Percentiles rank a stretch among this genome's conserved stretches.
These are phyloP conservation scores for Canavalia gladiata DNA, from an alignment of 306 rosid species.

Conservation along the genomic window DNA sequence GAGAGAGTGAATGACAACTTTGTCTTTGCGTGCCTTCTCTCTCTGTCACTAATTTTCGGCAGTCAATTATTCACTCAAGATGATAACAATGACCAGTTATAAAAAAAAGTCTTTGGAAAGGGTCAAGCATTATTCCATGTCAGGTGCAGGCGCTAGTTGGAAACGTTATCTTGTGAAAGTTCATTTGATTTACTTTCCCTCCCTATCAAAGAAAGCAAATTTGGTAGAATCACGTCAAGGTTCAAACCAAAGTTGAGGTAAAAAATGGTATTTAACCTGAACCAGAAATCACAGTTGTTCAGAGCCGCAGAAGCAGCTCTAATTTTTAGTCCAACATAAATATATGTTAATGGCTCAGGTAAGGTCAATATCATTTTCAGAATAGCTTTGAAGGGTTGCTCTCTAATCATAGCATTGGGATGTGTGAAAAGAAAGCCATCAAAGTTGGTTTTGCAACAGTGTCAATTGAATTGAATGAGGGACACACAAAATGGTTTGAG, in stretches of 20 bases:
- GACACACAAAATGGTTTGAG: conserved; percentile 22
- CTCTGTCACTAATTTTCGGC: conserved; percentile 43
- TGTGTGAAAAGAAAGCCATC: conserved; percentile 43
- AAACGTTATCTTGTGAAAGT: conserved; percentile 54
- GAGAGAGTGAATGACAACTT: conserved; percentile 49
- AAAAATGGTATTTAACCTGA: conserved; percentile 50
- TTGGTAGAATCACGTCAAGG: conserved; percentile 52
- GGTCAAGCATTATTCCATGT: conserved; percentile 56
- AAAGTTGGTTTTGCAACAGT: conserved; percentile 47
- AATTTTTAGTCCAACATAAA: conserved; percentile 65
- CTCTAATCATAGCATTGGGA: conserved; percentile 63
- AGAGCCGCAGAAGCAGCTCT: conserved; percentile 58
- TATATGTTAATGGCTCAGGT: conserved; percentile 56
- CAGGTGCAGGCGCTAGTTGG: conserved; percentile 66
- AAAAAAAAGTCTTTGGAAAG: conserved; percentile 48
- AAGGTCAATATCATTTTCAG: conserved; percentile 54
- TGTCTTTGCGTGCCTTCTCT: conserved; percentile 47
- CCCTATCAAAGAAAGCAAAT: conserved; percentile 49
- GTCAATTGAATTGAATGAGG: conserved; percentile 48
- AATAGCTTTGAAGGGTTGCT: conserved; percentile 53
- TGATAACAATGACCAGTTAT: conserved; percentile 43
- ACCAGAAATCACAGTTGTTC: conserved; percentile 52
- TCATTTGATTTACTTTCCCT: conserved; percentile 44
- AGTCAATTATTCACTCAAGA: conserved; percentile 42
- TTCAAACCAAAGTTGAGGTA: conserved; percentile 44